A percentile compares a stretch with the other conserved stretches of the same genome.
phyloP scores from a whole-genome alignment of 1,139 yeast genomes.

The Blastobotrys ciferrii region DNA sequence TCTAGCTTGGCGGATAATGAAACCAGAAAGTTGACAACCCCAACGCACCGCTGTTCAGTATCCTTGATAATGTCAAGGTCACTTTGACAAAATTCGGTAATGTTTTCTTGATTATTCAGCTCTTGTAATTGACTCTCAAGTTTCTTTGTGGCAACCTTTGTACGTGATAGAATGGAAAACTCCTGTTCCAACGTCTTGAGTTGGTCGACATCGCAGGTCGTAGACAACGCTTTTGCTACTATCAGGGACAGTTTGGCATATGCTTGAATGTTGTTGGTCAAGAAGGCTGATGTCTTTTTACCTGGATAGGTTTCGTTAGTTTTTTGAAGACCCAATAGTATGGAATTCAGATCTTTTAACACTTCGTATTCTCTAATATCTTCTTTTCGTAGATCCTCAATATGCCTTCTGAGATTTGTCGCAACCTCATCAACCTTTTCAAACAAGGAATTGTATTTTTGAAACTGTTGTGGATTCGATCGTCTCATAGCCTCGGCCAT shows the following conservation, averaged over 20 bases:
- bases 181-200: not conserved
- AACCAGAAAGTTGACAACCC: conserved; percentile 11
- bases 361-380: conserved; percentile 20
- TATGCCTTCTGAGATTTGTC: conserved; percentile 16
- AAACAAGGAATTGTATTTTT: conserved; percentile 12
- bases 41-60: not conserved
- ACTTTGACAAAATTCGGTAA: conserved; percentile 1
- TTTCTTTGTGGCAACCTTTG: conserved; percentile 14
- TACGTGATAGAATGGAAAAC: conserved; percentile 8
- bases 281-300: not conserved
- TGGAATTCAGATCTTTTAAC: conserved; percentile 7
- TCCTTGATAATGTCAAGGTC: not conserved
- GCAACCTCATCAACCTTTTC: conserved; percentile 20
- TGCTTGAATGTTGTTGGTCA: not conserved
- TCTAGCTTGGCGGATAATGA: conserved; percentile 10
- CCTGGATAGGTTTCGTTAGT: not conserved
- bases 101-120: not conserved
- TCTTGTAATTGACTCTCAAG: conserved; percentile 7
- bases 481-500: not conserved
- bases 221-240: not conserved
- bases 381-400: conserved; percentile 21
- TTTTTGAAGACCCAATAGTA: not conserved
- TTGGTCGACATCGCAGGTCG: not conserved
- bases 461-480: conserved; percentile 8
- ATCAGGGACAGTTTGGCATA: not conserved